Evolutionary conservation across 768 basidiomycete genomes (phyloP).

Genomic region (Pleurotus salmoneostramineus): DNA sequence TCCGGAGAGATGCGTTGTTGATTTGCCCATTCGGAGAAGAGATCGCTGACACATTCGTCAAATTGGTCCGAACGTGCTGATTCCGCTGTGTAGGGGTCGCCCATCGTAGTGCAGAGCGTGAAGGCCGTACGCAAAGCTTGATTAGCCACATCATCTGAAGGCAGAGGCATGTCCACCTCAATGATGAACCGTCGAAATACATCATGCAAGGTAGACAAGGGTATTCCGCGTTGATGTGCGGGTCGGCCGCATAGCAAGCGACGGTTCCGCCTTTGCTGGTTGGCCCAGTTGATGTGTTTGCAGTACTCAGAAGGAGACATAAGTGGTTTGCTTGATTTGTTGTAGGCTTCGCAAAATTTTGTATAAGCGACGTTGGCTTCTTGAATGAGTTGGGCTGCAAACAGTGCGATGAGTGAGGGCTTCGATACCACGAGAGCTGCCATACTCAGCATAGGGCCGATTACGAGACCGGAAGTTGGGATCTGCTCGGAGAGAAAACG

Average conservation of each 20-base stretch:
- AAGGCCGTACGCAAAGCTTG: background rate
- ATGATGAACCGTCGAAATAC: background rate
- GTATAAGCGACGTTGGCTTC: background rate
- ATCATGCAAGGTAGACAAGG: background rate
- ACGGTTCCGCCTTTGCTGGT: background rate
- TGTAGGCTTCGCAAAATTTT: background rate
- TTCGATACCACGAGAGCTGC: too few relatives aligned
- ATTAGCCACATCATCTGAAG: background rate
- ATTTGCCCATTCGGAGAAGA: background rate
- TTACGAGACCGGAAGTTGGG: too few relatives aligned
- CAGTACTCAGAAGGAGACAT: background rate
- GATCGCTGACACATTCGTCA: background rate
- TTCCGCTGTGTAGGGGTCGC: background rate
- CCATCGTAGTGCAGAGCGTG: background rate
- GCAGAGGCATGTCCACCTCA: background rate
- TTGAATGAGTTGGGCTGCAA: background rate
- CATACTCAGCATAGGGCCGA: too few relatives aligned
- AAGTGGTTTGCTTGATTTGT: background rate
- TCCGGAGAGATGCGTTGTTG: background rate
- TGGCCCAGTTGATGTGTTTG: background rate
- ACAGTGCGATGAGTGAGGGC: background rate
- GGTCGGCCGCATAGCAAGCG: slow-evolving; percentile 1
- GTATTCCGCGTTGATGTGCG: background rate
- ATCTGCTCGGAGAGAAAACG: too few relatives aligned
- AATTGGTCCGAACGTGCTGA: background rate